Evolutionary conservation across 352 stramenopile species (phyloP), one percentile per base, ranked within the genome.

Genomic region (Phytophthora pseudosyringae): DNA sequence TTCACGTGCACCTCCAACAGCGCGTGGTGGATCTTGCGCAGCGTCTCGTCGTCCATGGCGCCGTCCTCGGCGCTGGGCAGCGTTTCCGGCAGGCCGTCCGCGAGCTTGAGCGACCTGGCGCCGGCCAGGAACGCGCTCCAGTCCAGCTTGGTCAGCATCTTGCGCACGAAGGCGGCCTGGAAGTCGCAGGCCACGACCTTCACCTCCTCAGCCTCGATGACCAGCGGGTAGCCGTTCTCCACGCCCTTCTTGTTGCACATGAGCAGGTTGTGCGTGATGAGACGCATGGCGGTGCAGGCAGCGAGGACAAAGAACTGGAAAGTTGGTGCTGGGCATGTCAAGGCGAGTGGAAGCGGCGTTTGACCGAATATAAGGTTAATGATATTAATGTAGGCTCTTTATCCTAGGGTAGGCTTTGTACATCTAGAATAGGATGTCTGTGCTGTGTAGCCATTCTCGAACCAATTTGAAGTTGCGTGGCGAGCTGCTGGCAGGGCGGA

Each of bases 1-100:
- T 98, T 89, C 21, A 99, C 92, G 64, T 99, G 97, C 55, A 99
- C 84, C 51, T 98, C 94, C 62, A 98, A 55, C 47, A 98, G 73
- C 43, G 89, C 88, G 48, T 95, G 82, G 70, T 98, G 93, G 47
- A 98, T 81, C 48, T 86, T 92, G 36, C 87, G 71, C 53, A 98
- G 69, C 29, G 86, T 71, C 10, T 86, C 78, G 44, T 98, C 93
- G 33, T 94, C 73, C 25, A 59, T 66, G 9, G 52, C 65, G 2
- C 52, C 67, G 31, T 78, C 67, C 13, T 80, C 62, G 3, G 82
- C 74, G 28, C 71, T 76, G 1, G 65, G 59, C 29, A 90, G 66
- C 40, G 70, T 47, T 44, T 84, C 71, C 2, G 92, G 89, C 7
- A 98, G 59, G 9, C 83, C 89, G 4, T 94, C 83, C 3, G 76